Evolutionary conservation across 78 protist species (phyloP).

Genomic region (Paulinella micropora): DNA sequence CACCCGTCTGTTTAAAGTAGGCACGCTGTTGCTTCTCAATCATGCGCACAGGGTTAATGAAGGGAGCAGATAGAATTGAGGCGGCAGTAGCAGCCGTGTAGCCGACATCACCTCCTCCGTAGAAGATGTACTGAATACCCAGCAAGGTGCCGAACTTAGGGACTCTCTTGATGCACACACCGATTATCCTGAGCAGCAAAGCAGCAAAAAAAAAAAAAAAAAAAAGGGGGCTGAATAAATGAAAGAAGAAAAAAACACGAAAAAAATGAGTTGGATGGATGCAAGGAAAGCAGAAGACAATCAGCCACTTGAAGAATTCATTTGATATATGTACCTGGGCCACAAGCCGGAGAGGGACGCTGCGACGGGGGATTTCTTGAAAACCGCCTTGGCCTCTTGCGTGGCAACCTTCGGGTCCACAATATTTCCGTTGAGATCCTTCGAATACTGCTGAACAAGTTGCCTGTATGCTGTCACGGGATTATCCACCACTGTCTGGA

Average conservation of each 20-base stretch:
- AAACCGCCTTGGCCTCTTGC: not conserved
- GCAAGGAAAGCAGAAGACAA: too few relatives aligned
- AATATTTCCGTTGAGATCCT: not conserved
- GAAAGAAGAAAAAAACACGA: too few relatives aligned
- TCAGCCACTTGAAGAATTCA: too few relatives aligned
- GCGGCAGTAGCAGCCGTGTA: not conserved
- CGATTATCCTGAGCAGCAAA: too few relatives aligned
- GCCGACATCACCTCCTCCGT: not conserved
- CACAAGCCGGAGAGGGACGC: not conserved
- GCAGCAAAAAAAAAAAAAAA: too few relatives aligned
- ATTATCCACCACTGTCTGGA: constrained; percentile 12
- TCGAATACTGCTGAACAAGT: constrained; percentile 13
- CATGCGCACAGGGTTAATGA: constrained; percentile 13
- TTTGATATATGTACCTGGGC: too few relatives aligned
- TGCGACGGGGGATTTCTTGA: not conserved
- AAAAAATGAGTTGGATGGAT: too few relatives aligned
- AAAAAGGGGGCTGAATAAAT: too few relatives aligned
- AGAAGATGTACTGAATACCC: not conserved
- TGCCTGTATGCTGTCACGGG: constrained; percentile 12
- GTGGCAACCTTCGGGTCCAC: not conserved
- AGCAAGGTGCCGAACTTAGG: constrained; percentile 5
- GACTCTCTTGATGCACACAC: constrained; percentile 1
- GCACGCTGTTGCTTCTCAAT: constrained; percentile 13
- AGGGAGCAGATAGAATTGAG: not conserved
- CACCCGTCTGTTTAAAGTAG: not conserved